phyloP scores from a whole-genome alignment of 192 early-diverging fungal species.

The Thamnidium elegans region DNA sequence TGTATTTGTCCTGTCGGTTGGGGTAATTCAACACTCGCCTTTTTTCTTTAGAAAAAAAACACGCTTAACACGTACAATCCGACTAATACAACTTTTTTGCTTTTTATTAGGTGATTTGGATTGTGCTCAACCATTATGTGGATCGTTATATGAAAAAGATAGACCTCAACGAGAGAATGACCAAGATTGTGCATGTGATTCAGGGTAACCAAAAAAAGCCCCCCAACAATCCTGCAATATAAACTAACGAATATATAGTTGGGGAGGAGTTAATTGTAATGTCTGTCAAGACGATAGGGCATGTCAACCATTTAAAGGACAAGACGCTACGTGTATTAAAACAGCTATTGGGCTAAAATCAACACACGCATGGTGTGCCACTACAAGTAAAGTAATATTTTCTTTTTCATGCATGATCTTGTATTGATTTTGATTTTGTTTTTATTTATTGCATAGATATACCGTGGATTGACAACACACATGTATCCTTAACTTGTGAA shows the following conservation, averaged over 20 bases:
- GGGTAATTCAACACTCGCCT: constrained; percentile 22
- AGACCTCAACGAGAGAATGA: constrained; percentile 19
- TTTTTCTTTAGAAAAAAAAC: background rate
- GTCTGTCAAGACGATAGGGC: constrained; percentile 41
- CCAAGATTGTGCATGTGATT: constrained; percentile 25
- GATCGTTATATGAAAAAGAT: constrained; percentile 24
- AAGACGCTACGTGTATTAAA: constrained; percentile 35
- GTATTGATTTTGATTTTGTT: background rate
- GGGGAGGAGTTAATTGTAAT: constrained; percentile 93
- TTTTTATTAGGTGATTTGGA: constrained; percentile 22
- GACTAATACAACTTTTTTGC: background rate
- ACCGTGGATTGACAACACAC: constrained; percentile 53
- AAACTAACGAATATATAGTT: constrained; percentile 29
- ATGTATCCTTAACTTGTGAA: constrained; percentile 52
- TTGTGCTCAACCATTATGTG: constrained; percentile 30
- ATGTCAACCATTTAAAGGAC: constrained; percentile 25
- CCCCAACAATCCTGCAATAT: background rate
- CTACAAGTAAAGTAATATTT: constrained; percentile 29
- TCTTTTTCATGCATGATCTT: background rate
- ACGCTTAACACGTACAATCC: too few relatives aligned
- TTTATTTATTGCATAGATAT: constrained; percentile 21
- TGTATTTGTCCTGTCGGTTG: constrained; percentile 72
- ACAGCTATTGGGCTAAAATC: constrained; percentile 34
- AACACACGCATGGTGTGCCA: constrained; percentile 38
- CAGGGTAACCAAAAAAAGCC: constrained; percentile 25